Conservation (phyloP, 2,329 filamentous ascomycete species). For the Decorospora gaudefroyi region DNA sequence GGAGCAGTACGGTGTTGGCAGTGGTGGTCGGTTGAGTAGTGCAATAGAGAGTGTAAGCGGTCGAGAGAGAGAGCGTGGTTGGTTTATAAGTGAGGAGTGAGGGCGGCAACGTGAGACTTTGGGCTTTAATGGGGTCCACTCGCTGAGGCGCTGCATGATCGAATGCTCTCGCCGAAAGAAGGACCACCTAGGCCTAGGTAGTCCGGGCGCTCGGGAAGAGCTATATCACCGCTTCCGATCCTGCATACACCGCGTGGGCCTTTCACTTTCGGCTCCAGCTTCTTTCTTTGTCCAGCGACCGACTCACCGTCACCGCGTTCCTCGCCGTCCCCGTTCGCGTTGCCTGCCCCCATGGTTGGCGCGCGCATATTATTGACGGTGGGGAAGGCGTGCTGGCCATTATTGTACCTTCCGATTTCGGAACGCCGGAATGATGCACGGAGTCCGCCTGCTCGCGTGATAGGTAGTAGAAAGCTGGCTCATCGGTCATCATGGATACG, state of each 20-base stretch:
- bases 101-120: constrained; percentile 14
- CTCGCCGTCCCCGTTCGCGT: constrained; percentile 4
- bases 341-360: constrained; percentile 4
- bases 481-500: too few species aligned
- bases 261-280: constrained; percentile 1
- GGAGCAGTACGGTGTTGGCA: constrained; percentile 7
- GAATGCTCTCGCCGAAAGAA: constrained; percentile 29
- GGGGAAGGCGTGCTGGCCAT: neutral
- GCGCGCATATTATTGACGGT: neutral
- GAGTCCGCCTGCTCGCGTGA: constrained; percentile 10
- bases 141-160: constrained; percentile 22
- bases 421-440: constrained; percentile 20
- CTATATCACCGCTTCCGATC: constrained; percentile 25
- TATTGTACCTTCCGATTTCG: constrained; percentile 23
- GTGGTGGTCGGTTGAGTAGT: constrained; percentile 2
- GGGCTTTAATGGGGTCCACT: constrained; percentile 14
- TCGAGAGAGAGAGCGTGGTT: constrained; percentile 6
- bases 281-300: too few species aligned
- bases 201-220: constrained; percentile 23
- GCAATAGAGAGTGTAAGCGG: constrained; percentile 3
- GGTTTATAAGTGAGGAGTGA: constrained; percentile 5
- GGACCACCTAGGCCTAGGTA: constrained; percentile 19
- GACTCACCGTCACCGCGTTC: constrained; percentile 7
- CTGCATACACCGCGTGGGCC: constrained; percentile 7
- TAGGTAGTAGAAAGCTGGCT: constrained; percentile 3